phyloP scores from a whole-genome alignment of 225 moss, liverwort and hornwort species.

The Lunularia cruciata region DNA sequence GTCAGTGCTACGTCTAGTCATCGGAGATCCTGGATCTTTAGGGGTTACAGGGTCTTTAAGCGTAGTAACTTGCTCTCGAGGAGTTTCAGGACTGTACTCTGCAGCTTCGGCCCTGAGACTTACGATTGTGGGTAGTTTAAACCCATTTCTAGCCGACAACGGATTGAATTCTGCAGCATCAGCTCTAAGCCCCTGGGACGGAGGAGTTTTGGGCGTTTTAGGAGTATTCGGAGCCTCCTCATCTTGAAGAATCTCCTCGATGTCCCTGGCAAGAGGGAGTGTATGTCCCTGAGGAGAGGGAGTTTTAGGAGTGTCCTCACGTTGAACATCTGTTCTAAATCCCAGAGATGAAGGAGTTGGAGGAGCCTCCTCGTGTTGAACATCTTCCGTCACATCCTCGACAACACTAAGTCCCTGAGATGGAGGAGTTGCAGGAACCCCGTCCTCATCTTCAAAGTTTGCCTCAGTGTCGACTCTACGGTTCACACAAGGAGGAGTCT shows the following conservation, averaged over 20 bases:
- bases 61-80: too few species aligned
- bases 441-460: too few species aligned
- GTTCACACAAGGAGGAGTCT: background rate
- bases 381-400: background rate
- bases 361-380: background rate
- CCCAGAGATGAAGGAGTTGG: background rate
- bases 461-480: background rate
- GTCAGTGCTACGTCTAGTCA: conserved; percentile 39
- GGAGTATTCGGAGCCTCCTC: too few species aligned
- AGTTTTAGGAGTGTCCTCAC: conserved; percentile 7
- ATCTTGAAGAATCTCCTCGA: too few species aligned
- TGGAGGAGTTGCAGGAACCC: background rate
- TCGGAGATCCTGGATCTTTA: conserved; percentile 13
- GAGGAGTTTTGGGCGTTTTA: conserved; percentile 15
- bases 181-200: conserved; percentile 11
- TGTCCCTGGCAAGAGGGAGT: conserved; percentile 8
- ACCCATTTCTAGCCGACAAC: background rate
- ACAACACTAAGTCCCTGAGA: background rate
- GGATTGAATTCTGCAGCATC: conserved; percentile 25
- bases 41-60: too few species aligned
- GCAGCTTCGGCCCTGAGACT: conserved; percentile 24
- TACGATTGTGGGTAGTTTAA: conserved; percentile 9
- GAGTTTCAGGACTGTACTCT: conserved; percentile 16
- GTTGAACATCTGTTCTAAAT: background rate
- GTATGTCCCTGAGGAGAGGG: conserved; percentile 5